Conservation (phyloP, 2,329 filamentous ascomycete species). For the Fusarium floridanum region DNA sequence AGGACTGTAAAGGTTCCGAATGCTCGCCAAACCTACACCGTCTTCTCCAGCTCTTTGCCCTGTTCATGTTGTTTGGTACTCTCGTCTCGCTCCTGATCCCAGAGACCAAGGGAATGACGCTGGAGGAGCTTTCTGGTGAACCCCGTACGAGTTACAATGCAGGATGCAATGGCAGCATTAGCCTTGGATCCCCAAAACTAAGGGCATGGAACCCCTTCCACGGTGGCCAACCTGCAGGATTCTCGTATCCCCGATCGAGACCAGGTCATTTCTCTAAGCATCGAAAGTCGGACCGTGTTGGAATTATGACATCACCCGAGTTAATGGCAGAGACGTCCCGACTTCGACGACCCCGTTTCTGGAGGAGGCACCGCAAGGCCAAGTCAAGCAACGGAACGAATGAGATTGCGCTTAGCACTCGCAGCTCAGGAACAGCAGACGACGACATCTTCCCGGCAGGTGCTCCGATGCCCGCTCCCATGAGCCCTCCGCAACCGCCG, state of each 20-base stretch:
- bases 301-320: constrained; percentile 61
- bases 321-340: constrained; percentile 46
- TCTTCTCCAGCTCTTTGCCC: constrained; percentile 81
- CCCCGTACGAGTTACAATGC: constrained; percentile 70
- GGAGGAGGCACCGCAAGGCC: constrained; percentile 46
- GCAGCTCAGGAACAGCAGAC: constrained; percentile 45
- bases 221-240: constrained; percentile 66
- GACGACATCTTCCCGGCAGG: constrained; percentile 43
- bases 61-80: constrained; percentile 83
- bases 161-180: constrained; percentile 64
- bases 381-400: constrained; percentile 48
- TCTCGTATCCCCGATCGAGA: constrained; percentile 58
- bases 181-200: constrained; percentile 48
- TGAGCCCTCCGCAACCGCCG: constrained; percentile 32
- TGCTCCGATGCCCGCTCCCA: constrained; percentile 20
- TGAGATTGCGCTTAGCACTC: constrained; percentile 51
- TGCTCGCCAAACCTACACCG: constrained; percentile 75
- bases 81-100: constrained; percentile 79
- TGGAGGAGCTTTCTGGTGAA: constrained; percentile 79
- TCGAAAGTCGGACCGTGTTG: constrained; percentile 51
- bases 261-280: constrained; percentile 42
- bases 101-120: constrained; percentile 79
- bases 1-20: constrained; percentile 60
- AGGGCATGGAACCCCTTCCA: constrained; percentile 61
- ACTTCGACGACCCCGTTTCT: constrained; percentile 45